phyloP scores from a whole-genome alignment of 352 stramenopile species.

The Phytophthora idaei region DNA sequence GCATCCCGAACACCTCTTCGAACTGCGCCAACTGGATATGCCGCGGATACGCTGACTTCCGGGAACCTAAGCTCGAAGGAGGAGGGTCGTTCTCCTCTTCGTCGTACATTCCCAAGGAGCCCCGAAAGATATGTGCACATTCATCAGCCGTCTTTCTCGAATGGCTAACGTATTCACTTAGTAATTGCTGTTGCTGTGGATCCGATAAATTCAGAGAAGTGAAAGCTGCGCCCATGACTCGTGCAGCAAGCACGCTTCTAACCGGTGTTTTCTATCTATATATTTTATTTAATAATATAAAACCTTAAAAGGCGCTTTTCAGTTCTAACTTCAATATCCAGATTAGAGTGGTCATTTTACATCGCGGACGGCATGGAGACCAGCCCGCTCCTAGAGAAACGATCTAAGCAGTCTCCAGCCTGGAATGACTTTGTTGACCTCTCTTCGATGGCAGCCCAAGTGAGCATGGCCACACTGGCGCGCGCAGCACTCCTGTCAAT shows the following conservation, averaged over 20 bases:
- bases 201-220: slow-evolving; percentile 25
- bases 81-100: slow-evolving; percentile 18
- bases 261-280: slow-evolving; percentile 13
- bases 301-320: background rate
- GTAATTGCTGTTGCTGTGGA: slow-evolving; percentile 42
- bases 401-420: slow-evolving; percentile 28
- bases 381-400: slow-evolving; percentile 52
- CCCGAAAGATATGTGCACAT: slow-evolving; percentile 62
- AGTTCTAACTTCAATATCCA: slow-evolving; percentile 14
- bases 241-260: background rate
- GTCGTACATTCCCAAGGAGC: slow-evolving; percentile 31
- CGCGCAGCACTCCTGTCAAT: slow-evolving; percentile 72
- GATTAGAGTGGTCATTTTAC: slow-evolving; percentile 8
- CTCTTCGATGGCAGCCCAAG: slow-evolving; percentile 66
- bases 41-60: slow-evolving; percentile 45
- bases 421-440: slow-evolving; percentile 67
- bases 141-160: slow-evolving; percentile 55
- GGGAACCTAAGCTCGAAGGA: slow-evolving; percentile 12
- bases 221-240: slow-evolving; percentile 32
- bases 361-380: slow-evolving; percentile 40
- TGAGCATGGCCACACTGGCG: slow-evolving; percentile 67
- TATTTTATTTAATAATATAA: slow-evolving; percentile 3
- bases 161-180: slow-evolving; percentile 63
- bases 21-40: slow-evolving; percentile 58
- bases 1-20: slow-evolving; percentile 79